A percentile compares a stretch with the other conserved stretches of the same genome.
Conservation (phyloP, 768 basidiomycete species). For the Coprinopsis cinerea region DNA sequence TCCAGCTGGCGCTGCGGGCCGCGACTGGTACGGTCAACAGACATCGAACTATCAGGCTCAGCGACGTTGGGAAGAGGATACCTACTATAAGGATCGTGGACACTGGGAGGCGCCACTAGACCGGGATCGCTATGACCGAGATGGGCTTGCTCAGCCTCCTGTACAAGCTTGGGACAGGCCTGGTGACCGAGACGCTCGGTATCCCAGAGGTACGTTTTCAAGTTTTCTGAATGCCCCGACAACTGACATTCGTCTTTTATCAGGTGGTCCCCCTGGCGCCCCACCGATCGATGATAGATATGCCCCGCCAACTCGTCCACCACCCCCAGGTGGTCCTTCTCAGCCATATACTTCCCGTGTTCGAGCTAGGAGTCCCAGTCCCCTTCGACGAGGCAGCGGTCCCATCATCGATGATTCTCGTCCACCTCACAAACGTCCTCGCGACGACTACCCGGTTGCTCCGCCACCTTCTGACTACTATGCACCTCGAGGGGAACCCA, state of each 20-base stretch:
- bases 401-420: conserved; percentile 32
- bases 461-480: conserved; percentile 21
- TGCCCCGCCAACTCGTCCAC: conserved; percentile 15
- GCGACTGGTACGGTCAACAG: conserved; percentile 28
- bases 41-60: conserved; percentile 9
- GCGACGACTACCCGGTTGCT: conserved; percentile 35
- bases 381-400: conserved; percentile 25
- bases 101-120: conserved; percentile 15
- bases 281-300: conserved; percentile 10
- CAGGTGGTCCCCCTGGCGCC: conserved; percentile 6
- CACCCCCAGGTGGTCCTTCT: conserved; percentile 13
- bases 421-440: conserved; percentile 39
- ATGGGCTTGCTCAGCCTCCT: conserved; percentile 21
- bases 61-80: conserved; percentile 6
- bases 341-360: conserved; percentile 30
- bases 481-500: conserved; percentile 22
- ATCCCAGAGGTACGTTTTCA: conserved; percentile 3
- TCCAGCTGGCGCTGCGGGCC: conserved; percentile 23
- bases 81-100: conserved; percentile 17
- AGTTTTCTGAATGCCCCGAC: neutral
- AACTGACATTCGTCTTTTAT: conserved; percentile 1
- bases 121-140: conserved; percentile 27
- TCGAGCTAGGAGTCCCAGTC: conserved; percentile 42
- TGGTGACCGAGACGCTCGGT: conserved; percentile 26
- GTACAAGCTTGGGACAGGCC: conserved; percentile 35